Base-by-base conservation (phyloP, 2,329 filamentous ascomycete species). In the Mycogone perniciosa region DNA sequence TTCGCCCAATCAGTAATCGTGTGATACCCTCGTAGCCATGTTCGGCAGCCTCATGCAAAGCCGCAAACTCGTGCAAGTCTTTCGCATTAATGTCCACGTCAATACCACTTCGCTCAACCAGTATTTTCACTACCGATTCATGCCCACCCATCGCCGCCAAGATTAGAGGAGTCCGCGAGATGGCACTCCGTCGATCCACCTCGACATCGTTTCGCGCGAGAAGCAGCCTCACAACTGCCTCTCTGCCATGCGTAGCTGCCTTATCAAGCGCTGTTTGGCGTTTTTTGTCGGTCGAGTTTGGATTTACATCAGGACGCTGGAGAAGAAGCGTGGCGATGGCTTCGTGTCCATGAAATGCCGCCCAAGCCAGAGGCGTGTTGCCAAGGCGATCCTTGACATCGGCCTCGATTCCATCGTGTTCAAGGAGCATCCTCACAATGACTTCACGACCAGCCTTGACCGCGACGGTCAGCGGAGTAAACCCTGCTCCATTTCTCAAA, bases 361-460 rank as follows among this genome's bases (percentile, higher is more conserved):
- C 44, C 50, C 50, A 52, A 6, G 50, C 31, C 29, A 52, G 38
- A 38, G 50, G 44, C 13, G 39, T 52, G 38, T 42, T 45, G 9
- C 45, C 50, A n/a, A 31, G 30, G n/a, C 13, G 8, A 9, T 52
- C 50, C 30, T 52, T 48, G 10, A 13, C n/a, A 9, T 52, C 50
- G 10, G 50, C 37, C 13, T 31, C 13, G 13, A 51, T 44, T 5
- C 30, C 27, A 29, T 9, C 8, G 10, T 31, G 34, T 27, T 31
- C 11, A 2, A 52, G 50, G 1, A 52, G 7, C 7, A 35, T 33
- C 13, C 6, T 8, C 6, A 30, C 40, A 9, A 43, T 30, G 6
- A 13, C 26, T 5, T 35, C 33, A 11, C 30, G 13, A 13, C 10
- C 30, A 11, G 33, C 34, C 7, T 44, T 31, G 5, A 46, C 40